These are phyloP conservation scores for Brassica cretica DNA, from an alignment of 345 rosid genomes.

Conservation along the genomic window DNA sequence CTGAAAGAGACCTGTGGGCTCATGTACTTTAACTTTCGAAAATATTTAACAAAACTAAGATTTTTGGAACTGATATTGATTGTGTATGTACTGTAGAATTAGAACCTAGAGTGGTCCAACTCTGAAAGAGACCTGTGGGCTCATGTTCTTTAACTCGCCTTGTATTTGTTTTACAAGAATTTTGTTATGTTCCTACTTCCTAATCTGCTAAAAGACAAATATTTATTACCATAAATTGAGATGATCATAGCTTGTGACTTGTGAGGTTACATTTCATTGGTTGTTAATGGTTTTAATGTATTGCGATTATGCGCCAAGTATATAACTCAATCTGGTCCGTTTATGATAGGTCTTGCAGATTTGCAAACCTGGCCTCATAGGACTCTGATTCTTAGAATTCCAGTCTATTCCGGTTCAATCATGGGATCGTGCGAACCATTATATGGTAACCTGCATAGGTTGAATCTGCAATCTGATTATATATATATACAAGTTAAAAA, in stretches of 20 bases:
- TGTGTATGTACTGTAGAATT: not conserved
- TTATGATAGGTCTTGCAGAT: not conserved
- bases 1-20: no score
- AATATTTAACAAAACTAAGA: not conserved
- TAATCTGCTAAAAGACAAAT: not conserved
- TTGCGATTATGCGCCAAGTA: not conserved
- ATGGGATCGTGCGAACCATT: not conserved
- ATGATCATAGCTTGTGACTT: no score
- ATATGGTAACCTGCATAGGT: not conserved
- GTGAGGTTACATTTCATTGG: not conserved
- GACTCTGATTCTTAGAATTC: not conserved
- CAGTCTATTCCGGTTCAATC: not conserved
- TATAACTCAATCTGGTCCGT: not conserved
- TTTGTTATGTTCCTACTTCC: not conserved
- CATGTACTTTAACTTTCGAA: not conserved
- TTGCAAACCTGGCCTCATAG: not conserved
- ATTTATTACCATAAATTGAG: not conserved
- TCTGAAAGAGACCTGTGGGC: not conserved
- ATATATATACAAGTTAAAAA: no score
- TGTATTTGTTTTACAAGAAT: slow-evolving; percentile 1
- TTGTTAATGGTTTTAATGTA: not conserved
- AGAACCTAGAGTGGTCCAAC: no score
- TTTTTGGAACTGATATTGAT: not conserved
- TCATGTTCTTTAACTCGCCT: slow-evolving; percentile 7
- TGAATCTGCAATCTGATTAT: not conserved